A percentile compares a stretch with the other conserved stretches of the same genome.
phyloP scores from a whole-genome alignment of 202 grass and related monocot genomes.

The Hordeum pubiflorum region DNA sequence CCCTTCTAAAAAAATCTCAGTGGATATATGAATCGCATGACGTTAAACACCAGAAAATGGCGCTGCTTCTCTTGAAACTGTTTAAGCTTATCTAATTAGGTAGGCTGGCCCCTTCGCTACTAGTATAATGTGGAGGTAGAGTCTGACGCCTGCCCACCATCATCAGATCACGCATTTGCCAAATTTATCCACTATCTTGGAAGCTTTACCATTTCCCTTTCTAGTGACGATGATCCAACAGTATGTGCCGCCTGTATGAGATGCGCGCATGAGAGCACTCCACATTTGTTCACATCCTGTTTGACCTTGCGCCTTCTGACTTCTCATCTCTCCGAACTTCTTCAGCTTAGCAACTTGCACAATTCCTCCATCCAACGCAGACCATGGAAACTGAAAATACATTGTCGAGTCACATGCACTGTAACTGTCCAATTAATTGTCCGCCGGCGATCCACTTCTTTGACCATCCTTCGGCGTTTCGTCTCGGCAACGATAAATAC shows the following conservation, averaged over 20 bases:
- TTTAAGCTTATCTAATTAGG: slow-evolving; percentile 16
- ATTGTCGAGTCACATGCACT: background rate
- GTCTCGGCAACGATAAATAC: slow-evolving; percentile 20
- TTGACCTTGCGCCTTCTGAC: slow-evolving; percentile 25
- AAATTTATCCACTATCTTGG: background rate
- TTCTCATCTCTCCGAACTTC: background rate
- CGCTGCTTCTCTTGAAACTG: background rate
- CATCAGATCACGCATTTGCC: background rate
- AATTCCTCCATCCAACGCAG: background rate
- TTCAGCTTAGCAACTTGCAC: background rate
- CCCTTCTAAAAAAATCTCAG: too few relatives aligned
- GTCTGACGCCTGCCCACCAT: background rate
- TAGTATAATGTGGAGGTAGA: slow-evolving; percentile 16
- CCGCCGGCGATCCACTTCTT: background rate
- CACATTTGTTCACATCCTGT: slow-evolving; percentile 23
- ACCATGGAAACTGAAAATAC: background rate
- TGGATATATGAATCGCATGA: too few relatives aligned
- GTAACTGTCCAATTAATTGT: background rate
- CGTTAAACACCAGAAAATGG: too few relatives aligned
- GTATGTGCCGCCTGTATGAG: background rate
- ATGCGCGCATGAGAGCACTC: background rate
- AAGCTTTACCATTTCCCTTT: background rate
- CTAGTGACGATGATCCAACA: background rate
- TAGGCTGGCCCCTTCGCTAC: background rate
- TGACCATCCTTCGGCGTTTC: slow-evolving; percentile 3